These are phyloP conservation scores for Rhizopogon hawkerae DNA, from an alignment of 1,284 basidiomycete species.

Conservation along the genomic window DNA sequence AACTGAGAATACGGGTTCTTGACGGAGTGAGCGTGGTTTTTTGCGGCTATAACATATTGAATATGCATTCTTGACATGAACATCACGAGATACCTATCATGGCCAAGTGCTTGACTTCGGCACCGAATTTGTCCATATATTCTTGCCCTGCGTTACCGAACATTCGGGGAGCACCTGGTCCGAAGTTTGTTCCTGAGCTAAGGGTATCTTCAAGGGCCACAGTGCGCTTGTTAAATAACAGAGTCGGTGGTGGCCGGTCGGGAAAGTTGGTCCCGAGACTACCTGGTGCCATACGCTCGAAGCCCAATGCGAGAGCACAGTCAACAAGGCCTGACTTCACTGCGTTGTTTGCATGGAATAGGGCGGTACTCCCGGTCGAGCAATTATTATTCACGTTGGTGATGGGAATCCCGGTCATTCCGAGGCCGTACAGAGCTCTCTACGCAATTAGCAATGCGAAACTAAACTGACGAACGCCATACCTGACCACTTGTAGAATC, in stretches of 20 bases:
- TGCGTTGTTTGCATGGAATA: constrained; percentile 60
- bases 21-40: constrained; percentile 77
- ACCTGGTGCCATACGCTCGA: constrained; percentile 81
- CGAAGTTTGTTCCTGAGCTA: constrained; percentile 52
- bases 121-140: constrained; percentile 72
- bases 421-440: constrained; percentile 79
- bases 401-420: constrained; percentile 79
- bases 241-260: constrained; percentile 58
- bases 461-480: constrained; percentile 8
- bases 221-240: constrained; percentile 37
- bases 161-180: constrained; percentile 65
- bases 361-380: constrained; percentile 68
- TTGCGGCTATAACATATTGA: constrained; percentile 45
- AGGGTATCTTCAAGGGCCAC: constrained; percentile 46
- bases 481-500: constrained; percentile 79
- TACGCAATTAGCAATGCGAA: constrained; percentile 16
- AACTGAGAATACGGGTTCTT: constrained; percentile 88
- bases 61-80: neutral
- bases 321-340: constrained; percentile 66
- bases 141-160: constrained; percentile 76
- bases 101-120: constrained; percentile 60
- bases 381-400: constrained; percentile 85
- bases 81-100: constrained; percentile 51
- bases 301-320: constrained; percentile 77
- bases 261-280: constrained; percentile 64